Base-by-base conservation (phyloP, 2,329 filamentous ascomycete genomes). In the Aspergillus japonicus region DNA sequence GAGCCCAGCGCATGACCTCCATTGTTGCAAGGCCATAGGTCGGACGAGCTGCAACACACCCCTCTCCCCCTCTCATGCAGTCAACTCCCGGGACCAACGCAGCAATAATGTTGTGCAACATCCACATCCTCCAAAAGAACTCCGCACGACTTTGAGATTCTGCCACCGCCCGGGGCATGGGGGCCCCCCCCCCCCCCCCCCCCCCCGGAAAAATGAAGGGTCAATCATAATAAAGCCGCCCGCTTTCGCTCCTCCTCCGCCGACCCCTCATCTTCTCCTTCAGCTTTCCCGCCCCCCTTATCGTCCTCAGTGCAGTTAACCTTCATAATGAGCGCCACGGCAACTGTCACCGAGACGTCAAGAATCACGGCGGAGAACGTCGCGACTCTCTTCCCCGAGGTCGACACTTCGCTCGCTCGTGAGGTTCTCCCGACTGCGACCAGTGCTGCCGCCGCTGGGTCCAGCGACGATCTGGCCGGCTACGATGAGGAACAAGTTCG, bases 401-500 rank as follows among this genome's bases (percentile, higher is more conserved):
- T 89, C 68, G 85, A 87, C 75, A 87, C 85, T 24, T 80, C 79
- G 16, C 79, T 88, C 54, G 85, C 85, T 55, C 79, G 80, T 54
- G 75, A 80, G 64, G 69, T 82, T 61, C 74, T 78, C 62, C 78
- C 76, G 62, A 85, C 82, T 47, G 66, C 63, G 39, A 47, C 50
- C 51, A 71, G 58, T 54, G 68, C 62, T 60, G 66, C 59, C 50
- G 72, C 73, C 59, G 73, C 74, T n/a, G 69, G 73, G 31, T 88
- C 88, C 69, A 79, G 80, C 64, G 83, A 86, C 55, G 91, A 92
- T 60, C 84, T 98, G 49, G 89, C 89, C 58, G 95, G 94, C 54
- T 96, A 98, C 81, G 93, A 98, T 81, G 94, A 91, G 76, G 94
- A 98, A 82, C 95, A 99, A 81, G 96, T 97, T 71, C 89, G 94